A percentile compares a stretch with the other conserved stretches of the same genome.
Conservation (phyloP, 2,329 filamentous ascomycete species). For the Myriosclerotinia scirpicola region DNA sequence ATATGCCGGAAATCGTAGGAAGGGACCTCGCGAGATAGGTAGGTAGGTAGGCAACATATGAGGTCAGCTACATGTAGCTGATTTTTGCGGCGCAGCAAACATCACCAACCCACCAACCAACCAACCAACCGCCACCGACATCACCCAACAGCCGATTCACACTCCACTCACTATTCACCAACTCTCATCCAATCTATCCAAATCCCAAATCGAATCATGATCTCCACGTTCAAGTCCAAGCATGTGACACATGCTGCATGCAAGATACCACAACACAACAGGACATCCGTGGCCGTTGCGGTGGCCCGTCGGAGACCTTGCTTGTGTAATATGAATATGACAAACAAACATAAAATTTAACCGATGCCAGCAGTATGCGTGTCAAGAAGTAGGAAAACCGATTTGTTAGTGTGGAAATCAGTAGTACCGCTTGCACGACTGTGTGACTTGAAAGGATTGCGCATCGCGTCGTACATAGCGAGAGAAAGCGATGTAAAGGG, state of each 20-base stretch:
- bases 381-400: background rate
- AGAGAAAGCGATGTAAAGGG: accelerated
- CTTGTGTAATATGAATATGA: background rate
- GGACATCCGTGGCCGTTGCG: background rate
- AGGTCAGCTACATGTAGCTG: background rate
- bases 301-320: background rate
- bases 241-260: too few relatives aligned
- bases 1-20: too few relatives aligned
- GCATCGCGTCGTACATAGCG: too few relatives aligned
- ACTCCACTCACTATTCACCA: background rate
- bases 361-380: background rate
- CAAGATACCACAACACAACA: background rate
- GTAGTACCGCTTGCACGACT: too few relatives aligned
- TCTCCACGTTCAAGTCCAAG: background rate
- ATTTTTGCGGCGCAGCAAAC: too few relatives aligned
- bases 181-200: background rate
- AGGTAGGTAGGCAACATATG: background rate
- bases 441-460: too few relatives aligned
- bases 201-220: too few relatives aligned
- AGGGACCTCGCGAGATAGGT: too few relatives aligned
- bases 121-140: background rate
- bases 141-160: background rate
- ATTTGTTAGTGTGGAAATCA: background rate
- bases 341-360: background rate
- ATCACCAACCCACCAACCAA: background rate